Percentiles rank a stretch among this genome's conserved stretches.
Conservation (phyloP, 768 basidiomycete species). For the Suillus subalutaceus region DNA sequence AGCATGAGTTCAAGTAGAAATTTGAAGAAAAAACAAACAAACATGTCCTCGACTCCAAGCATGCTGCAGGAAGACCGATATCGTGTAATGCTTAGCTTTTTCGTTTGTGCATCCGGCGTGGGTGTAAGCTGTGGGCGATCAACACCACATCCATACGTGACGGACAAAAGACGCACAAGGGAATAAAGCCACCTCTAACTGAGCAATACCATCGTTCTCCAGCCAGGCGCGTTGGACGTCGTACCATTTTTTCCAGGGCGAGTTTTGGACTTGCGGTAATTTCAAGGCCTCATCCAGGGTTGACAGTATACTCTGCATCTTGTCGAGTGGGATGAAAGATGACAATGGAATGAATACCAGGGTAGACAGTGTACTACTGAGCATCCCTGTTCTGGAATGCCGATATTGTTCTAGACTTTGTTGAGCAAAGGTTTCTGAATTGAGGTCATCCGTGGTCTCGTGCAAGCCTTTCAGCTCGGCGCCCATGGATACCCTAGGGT, state of each 20-base stretch:
- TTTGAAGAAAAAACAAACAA: neutral
- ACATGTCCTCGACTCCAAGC: conserved; percentile 23
- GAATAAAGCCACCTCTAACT: conserved; percentile 21
- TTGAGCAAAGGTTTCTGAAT: conserved; percentile 14
- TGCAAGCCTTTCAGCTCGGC: conserved; percentile 19
- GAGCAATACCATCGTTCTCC: conserved; percentile 21
- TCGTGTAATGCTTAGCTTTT: conserved; percentile 17
- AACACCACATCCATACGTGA: neutral
- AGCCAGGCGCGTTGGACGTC: conserved; percentile 20
- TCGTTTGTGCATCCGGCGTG: conserved; percentile 15
- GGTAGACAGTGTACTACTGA: conserved; percentile 21
- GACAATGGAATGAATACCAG: conserved; percentile 17
- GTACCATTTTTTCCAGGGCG: conserved; percentile 17
- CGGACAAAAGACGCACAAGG: conserved; percentile 15
- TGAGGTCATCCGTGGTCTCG: conserved; percentile 18
- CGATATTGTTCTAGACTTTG: conserved; percentile 17
- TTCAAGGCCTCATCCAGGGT: conserved; percentile 14
- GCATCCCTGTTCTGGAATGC: conserved; percentile 13
- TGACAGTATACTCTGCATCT: conserved; percentile 13
- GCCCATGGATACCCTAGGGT: conserved; percentile 16
- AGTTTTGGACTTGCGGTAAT: conserved; percentile 15
- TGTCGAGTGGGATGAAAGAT: conserved; percentile 19
- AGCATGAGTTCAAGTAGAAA: neutral
- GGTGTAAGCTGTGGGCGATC: conserved; percentile 11
- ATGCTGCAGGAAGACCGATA: conserved; percentile 18